These are phyloP conservation scores for Avena sativa DNA, from an alignment of 176 grass and related monocot species.

Conservation along the genomic window DNA sequence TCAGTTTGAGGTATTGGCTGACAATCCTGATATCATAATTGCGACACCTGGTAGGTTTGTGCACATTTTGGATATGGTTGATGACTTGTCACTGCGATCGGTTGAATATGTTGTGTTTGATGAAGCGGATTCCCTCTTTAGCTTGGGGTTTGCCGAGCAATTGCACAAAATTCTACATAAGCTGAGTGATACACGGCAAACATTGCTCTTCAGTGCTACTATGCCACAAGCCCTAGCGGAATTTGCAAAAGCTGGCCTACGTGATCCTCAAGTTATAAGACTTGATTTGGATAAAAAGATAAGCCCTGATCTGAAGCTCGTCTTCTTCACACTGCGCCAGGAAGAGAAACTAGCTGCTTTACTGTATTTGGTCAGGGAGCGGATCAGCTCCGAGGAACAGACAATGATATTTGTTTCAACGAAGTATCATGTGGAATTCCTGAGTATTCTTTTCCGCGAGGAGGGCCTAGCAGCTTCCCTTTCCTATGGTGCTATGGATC, in stretches of 20 bases:
- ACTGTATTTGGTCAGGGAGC: constrained; percentile 85
- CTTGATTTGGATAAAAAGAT: constrained; percentile 90
- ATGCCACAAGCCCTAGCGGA: constrained; percentile 80
- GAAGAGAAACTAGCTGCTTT: constrained; percentile 97
- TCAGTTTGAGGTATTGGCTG: constrained; percentile 90
- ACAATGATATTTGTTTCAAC: constrained; percentile 97
- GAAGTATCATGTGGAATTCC: constrained; percentile 95
- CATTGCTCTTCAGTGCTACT: constrained; percentile 94
- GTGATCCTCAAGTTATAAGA: constrained; percentile 80
- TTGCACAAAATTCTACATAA: constrained; percentile 77
- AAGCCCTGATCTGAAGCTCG: constrained; percentile 86
- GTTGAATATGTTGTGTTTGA: constrained; percentile 99
- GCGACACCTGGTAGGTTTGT: constrained; percentile 90
- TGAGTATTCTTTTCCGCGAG: constrained; percentile 86
- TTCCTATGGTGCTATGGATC: constrained; percentile 98
- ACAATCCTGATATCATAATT: constrained; percentile 97
- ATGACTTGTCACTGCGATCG: constrained; percentile 81
- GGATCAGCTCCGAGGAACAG: constrained; percentile 79
- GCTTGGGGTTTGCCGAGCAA: constrained; percentile 70
- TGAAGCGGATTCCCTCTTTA: constrained; percentile 90
- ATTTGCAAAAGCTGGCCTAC: constrained; percentile 88
- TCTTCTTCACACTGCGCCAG: constrained; percentile 81
- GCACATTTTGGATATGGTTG: constrained; percentile 85
- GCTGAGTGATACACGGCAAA: constrained; percentile 77
- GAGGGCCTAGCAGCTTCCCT: constrained; percentile 83